Evolutionary conservation across 257 asterid species (phyloP), one percentile per base, ranked within the genome.

Genomic region (Knoxia roxburghii): DNA sequence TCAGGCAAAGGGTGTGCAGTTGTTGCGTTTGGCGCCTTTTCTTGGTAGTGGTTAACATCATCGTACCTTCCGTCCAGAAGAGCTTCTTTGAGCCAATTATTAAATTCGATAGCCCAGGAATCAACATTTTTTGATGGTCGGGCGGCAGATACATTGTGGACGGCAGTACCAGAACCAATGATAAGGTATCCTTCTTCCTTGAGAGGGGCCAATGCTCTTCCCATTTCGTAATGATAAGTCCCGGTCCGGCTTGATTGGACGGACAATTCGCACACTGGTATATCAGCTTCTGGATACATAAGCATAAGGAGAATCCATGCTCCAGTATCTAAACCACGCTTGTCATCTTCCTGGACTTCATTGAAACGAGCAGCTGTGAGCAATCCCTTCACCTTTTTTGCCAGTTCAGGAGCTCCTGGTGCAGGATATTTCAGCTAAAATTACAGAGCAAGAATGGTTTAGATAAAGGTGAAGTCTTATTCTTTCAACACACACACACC

Each of bases 231-330:
- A 74, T 89, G 96, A 73, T 89, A 70, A 54, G 89, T 78, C 53
- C 89, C 96, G 67, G 80, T 86, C 75, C 67, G 58, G 24, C 78
- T 37, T 37, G 89, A 68, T 75, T 89, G 96, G 59, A 89, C 83
- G 24, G 96, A 89, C 51, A 89, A 89, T 70, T 89, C 95, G 59
- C 95, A 86, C 3, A 89, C 96, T 0, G 95, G 95, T 55, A 89
- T 84, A 68, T 89, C 88, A 63, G 87, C n/a, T n/a, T n/a, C n/a
- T n/a, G n/a, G n/a, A n/a, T n/a, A n/a, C n/a, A n/a, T n/a, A n/a
- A n/a, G n/a, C 88, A 84, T 82, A 6, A 88, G 91, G 0, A 94
- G 96, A 30, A 86, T 88, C 96, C 96, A 84, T 8, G 96, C 96
- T 32, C 96, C 96, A 20, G 86, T 95, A 75, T 89, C 96, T 71